Evolutionary conservation across 495 filamentous ascomycete species (phyloP).

Genomic region (Penicillium lagena): DNA sequence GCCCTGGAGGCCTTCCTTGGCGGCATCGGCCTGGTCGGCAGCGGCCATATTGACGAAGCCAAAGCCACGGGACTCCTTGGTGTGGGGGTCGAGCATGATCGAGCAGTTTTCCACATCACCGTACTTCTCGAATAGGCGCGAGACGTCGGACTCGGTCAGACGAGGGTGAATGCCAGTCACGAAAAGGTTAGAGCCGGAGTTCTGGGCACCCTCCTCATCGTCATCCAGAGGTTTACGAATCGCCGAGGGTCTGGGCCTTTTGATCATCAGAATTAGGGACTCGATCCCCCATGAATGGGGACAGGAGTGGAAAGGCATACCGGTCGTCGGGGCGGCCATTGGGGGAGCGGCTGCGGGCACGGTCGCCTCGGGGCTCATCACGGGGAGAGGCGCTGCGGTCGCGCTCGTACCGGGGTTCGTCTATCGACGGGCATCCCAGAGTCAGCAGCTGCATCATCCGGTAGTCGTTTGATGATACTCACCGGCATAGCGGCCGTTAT

Average conservation of each 20-base stretch:
- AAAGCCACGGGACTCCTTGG: constrained; percentile 96
- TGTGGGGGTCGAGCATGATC: constrained; percentile 98
- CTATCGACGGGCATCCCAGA: constrained; percentile 25
- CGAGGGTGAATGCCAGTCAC: constrained; percentile 97
- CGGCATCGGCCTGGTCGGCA: constrained; percentile 87
- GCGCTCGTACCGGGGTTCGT: constrained; percentile 78
- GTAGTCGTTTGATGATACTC: constrained; percentile 25
- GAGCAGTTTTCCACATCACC: constrained; percentile 98
- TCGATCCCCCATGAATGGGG: background rate
- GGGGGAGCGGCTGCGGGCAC: constrained; percentile 73
- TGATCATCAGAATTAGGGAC: background rate
- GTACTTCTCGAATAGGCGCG: constrained; percentile 96
- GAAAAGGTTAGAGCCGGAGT: constrained; percentile 96
- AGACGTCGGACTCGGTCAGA: constrained; percentile 83
- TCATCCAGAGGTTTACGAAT: constrained; percentile 44
- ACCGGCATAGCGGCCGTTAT: constrained; percentile 84
- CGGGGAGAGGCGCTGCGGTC: constrained; percentile 93
- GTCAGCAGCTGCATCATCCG: too few relatives aligned
- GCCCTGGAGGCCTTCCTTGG: constrained; percentile 92
- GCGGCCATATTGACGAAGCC: constrained; percentile 99
- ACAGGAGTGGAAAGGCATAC: constrained; percentile 45
- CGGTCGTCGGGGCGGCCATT: constrained; percentile 61
- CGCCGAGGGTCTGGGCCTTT: constrained; percentile 11
- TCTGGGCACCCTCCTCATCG: constrained; percentile 74
- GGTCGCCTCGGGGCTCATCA: constrained; percentile 62